These are phyloP conservation scores for Oryza glumipatula DNA, from an alignment of 176 grass and related monocot species.

Conservation along the genomic window DNA sequence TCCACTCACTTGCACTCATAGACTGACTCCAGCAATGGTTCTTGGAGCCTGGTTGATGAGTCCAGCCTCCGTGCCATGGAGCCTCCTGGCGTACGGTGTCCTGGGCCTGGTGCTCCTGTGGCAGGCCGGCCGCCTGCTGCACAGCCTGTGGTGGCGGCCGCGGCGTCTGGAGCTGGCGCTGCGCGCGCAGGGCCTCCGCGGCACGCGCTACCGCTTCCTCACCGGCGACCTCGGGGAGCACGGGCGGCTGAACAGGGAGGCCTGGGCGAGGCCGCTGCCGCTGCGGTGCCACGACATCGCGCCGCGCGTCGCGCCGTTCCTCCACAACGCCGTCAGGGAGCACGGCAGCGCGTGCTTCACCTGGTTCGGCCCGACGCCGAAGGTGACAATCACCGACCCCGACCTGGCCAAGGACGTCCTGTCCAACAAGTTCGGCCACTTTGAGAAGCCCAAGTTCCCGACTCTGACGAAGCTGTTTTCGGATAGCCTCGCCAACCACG, in stretches of 20 bases:
- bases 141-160: conserved; percentile 51
- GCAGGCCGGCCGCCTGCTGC: conserved; percentile 30
- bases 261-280: conserved; percentile 46
- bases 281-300: conserved; percentile 57
- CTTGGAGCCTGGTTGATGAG: not conserved
- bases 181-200: conserved; percentile 57
- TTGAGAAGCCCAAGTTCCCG: conserved; percentile 44
- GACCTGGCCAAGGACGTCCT: conserved; percentile 50
- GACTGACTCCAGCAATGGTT: not conserved
- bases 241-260: conserved; percentile 30
- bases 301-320: conserved; percentile 44
- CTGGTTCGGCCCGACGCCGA: conserved; percentile 61
- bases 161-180: conserved; percentile 53
- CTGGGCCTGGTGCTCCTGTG: conserved; percentile 37
- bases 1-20: not conserved
- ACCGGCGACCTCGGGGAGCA: conserved; percentile 48
- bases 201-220: conserved; percentile 52
- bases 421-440: conserved; percentile 56
- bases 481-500: conserved; percentile 14
- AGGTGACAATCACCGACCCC: conserved; percentile 49
- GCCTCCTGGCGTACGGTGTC: conserved; percentile 27
- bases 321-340: conserved; percentile 38
- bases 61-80: conserved; percentile 26
- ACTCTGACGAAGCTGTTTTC: conserved; percentile 22
- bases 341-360: conserved; percentile 51